phyloP scores from a whole-genome alignment of 768 basidiomycete genomes.

The Tricholomella constricta region DNA sequence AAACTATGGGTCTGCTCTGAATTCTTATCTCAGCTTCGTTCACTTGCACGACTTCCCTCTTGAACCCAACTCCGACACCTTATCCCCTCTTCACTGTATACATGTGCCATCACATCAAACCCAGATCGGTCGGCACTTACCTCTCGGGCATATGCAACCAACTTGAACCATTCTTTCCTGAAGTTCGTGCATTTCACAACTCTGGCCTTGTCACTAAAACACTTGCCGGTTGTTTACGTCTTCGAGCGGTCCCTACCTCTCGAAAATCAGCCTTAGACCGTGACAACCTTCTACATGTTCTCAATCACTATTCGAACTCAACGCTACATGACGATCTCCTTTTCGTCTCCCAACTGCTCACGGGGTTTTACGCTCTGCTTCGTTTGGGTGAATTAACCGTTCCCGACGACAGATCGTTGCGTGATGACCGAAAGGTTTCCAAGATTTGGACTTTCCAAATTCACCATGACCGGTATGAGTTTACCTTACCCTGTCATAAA shows the following conservation, averaged over 20 bases:
- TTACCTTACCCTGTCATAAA: slow-evolving; percentile 20
- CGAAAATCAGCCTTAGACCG: not conserved
- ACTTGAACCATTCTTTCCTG: slow-evolving; percentile 33
- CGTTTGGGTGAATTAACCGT: slow-evolving; percentile 17
- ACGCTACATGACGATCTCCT: not conserved
- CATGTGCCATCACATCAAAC: slow-evolving; percentile 38
- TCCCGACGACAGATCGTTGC: slow-evolving; percentile 16
- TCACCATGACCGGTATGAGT: not conserved
- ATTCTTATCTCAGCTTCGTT: slow-evolving; percentile 40
- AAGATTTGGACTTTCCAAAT: not conserved
- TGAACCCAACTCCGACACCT: slow-evolving; percentile 38
- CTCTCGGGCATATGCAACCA: slow-evolving; percentile 38
- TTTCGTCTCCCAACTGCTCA: not conserved
- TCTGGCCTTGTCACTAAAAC: slow-evolving; percentile 25
- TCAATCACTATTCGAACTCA: not conserved
- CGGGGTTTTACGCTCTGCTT: slow-evolving; percentile 11
- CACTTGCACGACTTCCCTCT: slow-evolving; percentile 30
- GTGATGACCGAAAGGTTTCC: slow-evolving; percentile 1
- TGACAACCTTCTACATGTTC: not conserved
- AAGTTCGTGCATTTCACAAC: slow-evolving; percentile 19
- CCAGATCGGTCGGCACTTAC: slow-evolving; percentile 34
- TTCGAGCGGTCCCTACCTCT: not conserved
- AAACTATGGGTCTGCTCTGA: slow-evolving; percentile 34
- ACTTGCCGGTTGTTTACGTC: slow-evolving; percentile 12
- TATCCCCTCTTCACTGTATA: slow-evolving; percentile 37